Conservation (phyloP, 805 yeast species). For the Yamadazyma tumulicola region DNA sequence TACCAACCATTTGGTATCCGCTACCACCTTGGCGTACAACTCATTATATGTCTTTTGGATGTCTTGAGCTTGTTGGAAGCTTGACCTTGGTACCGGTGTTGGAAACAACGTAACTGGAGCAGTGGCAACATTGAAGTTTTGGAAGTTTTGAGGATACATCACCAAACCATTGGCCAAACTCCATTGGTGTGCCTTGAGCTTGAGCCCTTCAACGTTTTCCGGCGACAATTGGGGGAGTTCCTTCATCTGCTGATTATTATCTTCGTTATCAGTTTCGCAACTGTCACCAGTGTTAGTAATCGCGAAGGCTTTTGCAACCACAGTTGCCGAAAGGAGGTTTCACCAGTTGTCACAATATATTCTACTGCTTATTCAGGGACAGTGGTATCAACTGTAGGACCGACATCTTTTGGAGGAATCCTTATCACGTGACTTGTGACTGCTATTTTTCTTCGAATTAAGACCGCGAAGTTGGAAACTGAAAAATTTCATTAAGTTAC, state of each 20-base stretch:
- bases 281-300: slow-evolving; percentile 20
- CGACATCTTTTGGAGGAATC: too few species aligned
- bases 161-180: slow-evolving; percentile 73
- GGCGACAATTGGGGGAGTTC: slow-evolving; percentile 31
- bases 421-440: slow-evolving; percentile 16
- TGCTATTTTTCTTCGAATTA: slow-evolving; percentile 6
- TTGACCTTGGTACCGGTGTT: slow-evolving; percentile 72
- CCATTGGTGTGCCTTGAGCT: slow-evolving; percentile 65
- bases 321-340: slow-evolving; percentile 1
- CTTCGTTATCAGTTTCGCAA: neutral
- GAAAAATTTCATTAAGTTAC: slow-evolving; percentile 1
- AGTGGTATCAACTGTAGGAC: too few species aligned
- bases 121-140: slow-evolving; percentile 41
- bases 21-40: slow-evolving; percentile 67
- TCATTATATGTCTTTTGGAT: slow-evolving; percentile 71
- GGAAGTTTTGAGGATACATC: slow-evolving; percentile 68
- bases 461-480: slow-evolving; percentile 1
- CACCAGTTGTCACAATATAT: too few species aligned
- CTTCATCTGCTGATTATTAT: slow-evolving; percentile 15
- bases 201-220: slow-evolving; percentile 27
- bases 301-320: neutral
- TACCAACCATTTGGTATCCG: slow-evolving; percentile 58
- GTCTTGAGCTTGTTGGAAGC: slow-evolving; percentile 62
- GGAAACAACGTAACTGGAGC: slow-evolving; percentile 94
- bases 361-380: too few species aligned